Percentiles rank a stretch among this genome's conserved stretches.
Conservation (phyloP, 345 rosid genomes). For the Melastoma malabathricum region DNA sequence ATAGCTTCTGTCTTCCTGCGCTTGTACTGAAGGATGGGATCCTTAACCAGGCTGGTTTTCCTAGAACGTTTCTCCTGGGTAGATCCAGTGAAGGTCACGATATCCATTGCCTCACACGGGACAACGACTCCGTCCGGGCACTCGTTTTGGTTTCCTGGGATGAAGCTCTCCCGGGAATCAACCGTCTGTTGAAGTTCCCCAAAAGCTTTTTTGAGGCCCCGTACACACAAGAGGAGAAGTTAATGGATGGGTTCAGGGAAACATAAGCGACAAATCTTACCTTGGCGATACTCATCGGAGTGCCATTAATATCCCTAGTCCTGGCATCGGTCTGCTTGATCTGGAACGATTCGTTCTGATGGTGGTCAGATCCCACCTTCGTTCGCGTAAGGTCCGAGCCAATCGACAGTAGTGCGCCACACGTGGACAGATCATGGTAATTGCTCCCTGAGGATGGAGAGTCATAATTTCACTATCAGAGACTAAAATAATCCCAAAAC, state of each 20-base stretch:
- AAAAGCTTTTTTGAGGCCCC: not conserved
- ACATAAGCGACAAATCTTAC: slow-evolving; percentile 12
- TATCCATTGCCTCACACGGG: slow-evolving; percentile 27
- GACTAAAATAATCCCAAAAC: too few species aligned
- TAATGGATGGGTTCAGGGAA: not conserved
- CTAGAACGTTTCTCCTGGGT: slow-evolving; percentile 50
- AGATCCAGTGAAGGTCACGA: slow-evolving; percentile 31
- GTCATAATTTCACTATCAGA: not conserved
- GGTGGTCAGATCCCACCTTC: slow-evolving; percentile 42
- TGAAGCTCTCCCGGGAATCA: slow-evolving; percentile 74
- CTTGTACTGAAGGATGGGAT: slow-evolving; percentile 79
- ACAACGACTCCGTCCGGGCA: slow-evolving; percentile 19
- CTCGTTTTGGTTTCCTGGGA: slow-evolving; percentile 26
- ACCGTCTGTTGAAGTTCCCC: slow-evolving; percentile 35
- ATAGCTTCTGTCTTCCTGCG: slow-evolving; percentile 62
- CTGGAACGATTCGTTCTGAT: slow-evolving; percentile 35
- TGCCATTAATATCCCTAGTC: slow-evolving; percentile 35
- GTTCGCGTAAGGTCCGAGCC: slow-evolving; percentile 96
- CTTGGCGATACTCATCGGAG: slow-evolving; percentile 72
- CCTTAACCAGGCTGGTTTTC: slow-evolving; percentile 93
- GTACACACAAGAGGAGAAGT: not conserved
- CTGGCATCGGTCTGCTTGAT: slow-evolving; percentile 54
- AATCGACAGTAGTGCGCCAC: slow-evolving; percentile 72
- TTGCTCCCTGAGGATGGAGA: slow-evolving; percentile 8
- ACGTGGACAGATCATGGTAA: slow-evolving; percentile 55